Evolutionary conservation across 176 grass and related monocot genomes (phyloP).

Genomic region (Pharus latifolius): DNA sequence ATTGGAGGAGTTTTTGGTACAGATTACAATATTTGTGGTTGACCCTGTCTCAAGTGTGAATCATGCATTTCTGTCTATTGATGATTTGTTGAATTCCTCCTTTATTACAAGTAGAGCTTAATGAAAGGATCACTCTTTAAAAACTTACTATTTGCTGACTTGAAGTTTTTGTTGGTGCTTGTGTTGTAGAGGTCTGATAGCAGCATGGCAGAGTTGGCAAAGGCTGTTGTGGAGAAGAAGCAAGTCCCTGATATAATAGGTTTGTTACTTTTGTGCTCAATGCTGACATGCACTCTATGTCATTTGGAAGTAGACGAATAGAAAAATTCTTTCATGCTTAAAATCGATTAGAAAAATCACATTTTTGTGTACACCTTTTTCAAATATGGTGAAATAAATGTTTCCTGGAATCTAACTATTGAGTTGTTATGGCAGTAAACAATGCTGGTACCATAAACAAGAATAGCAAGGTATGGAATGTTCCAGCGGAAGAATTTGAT

Average conservation of each 20-base stretch:
- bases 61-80: background rate
- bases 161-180: background rate
- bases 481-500: constrained; percentile 94
- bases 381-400: background rate
- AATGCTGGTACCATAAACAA: constrained; percentile 93
- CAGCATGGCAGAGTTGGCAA: constrained; percentile 68
- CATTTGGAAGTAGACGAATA: background rate
- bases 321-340: background rate
- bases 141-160: background rate
- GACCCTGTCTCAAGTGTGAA: too few species aligned
- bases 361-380: background rate
- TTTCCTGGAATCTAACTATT: constrained; percentile 21
- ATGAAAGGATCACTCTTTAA: background rate
- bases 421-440: constrained; percentile 51
- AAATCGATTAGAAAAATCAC: background rate
- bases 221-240: constrained; percentile 51
- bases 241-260: constrained; percentile 86
- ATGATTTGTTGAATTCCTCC: background rate
- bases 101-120: background rate
- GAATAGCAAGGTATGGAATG: constrained; percentile 91
- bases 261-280: constrained; percentile 21
- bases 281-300: background rate
- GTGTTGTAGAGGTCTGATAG: constrained; percentile 73
- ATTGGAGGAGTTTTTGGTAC: too few species aligned
- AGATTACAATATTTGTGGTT: too few species aligned